Conservation (phyloP, 306 rosid species). For the Dalbergia cultrata region DNA sequence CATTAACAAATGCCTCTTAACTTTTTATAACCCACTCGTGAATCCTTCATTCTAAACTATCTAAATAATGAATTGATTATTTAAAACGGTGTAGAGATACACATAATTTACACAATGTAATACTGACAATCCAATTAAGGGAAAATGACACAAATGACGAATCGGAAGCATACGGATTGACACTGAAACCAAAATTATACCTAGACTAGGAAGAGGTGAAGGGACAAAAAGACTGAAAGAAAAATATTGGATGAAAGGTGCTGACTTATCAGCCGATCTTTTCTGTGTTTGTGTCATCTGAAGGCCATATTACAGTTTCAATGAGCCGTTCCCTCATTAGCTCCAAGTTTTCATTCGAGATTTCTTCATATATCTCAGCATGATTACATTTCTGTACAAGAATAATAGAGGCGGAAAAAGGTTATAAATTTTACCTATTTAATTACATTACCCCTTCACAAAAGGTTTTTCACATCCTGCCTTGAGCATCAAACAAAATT, state of each 20-base stretch:
- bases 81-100: slow-evolving; percentile 41
- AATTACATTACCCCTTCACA: background rate
- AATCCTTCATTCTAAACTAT: slow-evolving; percentile 23
- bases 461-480: slow-evolving; percentile 23
- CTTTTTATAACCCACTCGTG: background rate
- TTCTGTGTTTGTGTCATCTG: slow-evolving; percentile 91
- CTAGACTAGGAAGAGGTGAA: slow-evolving; percentile 49
- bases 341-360: slow-evolving; percentile 86
- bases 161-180: slow-evolving; percentile 37
- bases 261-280: slow-evolving; percentile 67
- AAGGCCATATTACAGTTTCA: slow-evolving; percentile 98
- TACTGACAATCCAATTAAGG: slow-evolving; percentile 33
- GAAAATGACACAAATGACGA: slow-evolving; percentile 30
- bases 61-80: slow-evolving; percentile 32
- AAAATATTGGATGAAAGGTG: slow-evolving; percentile 19
- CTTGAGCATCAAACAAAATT: background rate
- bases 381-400: slow-evolving; percentile 86
- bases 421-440: background rate
- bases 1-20: background rate
- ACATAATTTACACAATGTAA: slow-evolving; percentile 52
- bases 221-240: slow-evolving; percentile 3
- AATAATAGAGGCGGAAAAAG: background rate
- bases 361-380: slow-evolving; percentile 87
- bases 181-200: slow-evolving; percentile 41
- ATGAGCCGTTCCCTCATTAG: slow-evolving; percentile 93